Evolutionary conservation across 129 eudicot species (phyloP), one percentile per base, ranked within the genome.

Genomic region (Scalesia atractyloides): DNA sequence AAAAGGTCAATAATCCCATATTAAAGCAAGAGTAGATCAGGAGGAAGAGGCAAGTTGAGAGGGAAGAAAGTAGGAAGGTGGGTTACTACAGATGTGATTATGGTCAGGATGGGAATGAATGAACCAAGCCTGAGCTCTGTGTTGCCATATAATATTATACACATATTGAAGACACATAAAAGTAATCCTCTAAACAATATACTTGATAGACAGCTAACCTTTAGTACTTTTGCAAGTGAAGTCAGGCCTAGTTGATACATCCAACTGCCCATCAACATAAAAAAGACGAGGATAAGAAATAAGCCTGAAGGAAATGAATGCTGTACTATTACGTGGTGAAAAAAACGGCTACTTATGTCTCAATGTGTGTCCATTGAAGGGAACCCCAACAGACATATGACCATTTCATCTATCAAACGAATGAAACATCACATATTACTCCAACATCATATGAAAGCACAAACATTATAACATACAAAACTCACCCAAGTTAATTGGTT

Each of bases 181-280:
- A 26, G n/a, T 20, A 61, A 73, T 46, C 41, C 52, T 18, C 78
- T 48, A 47, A 3, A 1, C 41, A 8, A 19, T 5, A 64, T 64
- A 50, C n/a, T 17, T 51, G 16, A 50, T 34, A 8, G 17, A 50
- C 7, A 68, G 59, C 90, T 56, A 77, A 92, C 97, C 97, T 87
- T 93, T 96, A n/a, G 98, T 90, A 67, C 92, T 93, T 80, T 84
- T 93, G 83, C 98, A 93, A 56, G 97, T 90, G 69, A 93, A 93
- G 81, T 93, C 98, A 8, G 97, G 98, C 82, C 98, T 82, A 82
- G 97, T 93, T 47, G 97, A 93, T 82, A 96, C 98, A 33, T 97
- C 98, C 97, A 93, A 68, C 97, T 92, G 96, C 85, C 76, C 43
- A 77, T 2, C 59, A 59, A 64, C 72, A 68, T 59, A 69, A 18